Evolutionary conservation across 345 rosid genomes (phyloP), one percentile per base, ranked within the genome.

Genomic region (Brassica juncea): DNA sequence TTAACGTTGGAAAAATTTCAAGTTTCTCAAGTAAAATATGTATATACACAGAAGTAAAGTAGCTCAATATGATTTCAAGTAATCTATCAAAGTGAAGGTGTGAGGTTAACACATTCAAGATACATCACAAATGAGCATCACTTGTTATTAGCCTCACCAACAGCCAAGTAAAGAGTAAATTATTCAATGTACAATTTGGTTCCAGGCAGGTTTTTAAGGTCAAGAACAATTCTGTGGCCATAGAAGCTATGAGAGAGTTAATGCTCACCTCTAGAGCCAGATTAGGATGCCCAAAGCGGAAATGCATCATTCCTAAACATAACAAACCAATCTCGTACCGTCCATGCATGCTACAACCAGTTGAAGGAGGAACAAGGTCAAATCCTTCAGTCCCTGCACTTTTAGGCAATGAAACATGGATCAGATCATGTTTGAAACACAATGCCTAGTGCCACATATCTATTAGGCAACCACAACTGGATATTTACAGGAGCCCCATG

Each of bases 361-460:
- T 75, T 74, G 93, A 82, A 75, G 89, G 77, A 32, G 89, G 84
- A 81, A 82, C 85, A 78, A 85, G 81, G 82, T 95, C 99, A 81
- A 88, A 83, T 87, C 97, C 98, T 86, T 93, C 99, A 25, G 80
- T 84, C 89, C 98, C 99, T 91, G 97, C 96, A 95, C 99, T 95
- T 87, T 87, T 84, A 80, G 76, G 57, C 83, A 78, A 83, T 79
- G 75, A 77, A 79, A 68, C 75, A 61, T 74, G 75, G 81, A 84
- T 87, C 52, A 87, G 83, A 52, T 82, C 68, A 71, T 71, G 62
- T 78, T 75, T 76, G 62, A 54, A 70, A 70, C 28, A 14, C 15
- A 70, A 23, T 7, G 55, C 49, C 34, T 14, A 55, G 59, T 52
- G 67, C 11, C 37, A 5, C 27, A 54, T 62, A 62, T 52, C 49